Evolutionary conservation across 139 green algal genomes (phyloP).

Genomic region (Raphidocelis subcapitata): DNA sequence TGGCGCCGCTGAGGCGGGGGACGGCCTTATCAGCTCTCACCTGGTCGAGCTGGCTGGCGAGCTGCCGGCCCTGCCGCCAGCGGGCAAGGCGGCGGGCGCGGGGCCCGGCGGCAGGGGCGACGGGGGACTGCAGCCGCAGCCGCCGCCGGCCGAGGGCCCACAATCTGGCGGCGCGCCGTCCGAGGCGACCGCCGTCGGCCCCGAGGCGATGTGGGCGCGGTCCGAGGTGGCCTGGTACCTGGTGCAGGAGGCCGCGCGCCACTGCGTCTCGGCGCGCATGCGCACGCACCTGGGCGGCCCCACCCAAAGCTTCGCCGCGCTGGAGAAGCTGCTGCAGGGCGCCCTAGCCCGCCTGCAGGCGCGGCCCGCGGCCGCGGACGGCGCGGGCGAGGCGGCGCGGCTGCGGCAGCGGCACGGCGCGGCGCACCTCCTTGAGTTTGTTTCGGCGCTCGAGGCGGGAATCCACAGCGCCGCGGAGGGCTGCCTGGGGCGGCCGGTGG

Average conservation of each 20-base stretch:
- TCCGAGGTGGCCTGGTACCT: constrained; percentile 32
- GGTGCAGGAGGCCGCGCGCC: constrained; percentile 54
- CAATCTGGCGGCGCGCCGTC: too few species aligned
- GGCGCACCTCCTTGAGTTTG: constrained; percentile 35
- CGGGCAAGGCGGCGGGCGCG: too few species aligned
- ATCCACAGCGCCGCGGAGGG: constrained; percentile 37
- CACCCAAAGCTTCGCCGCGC: constrained; percentile 62
- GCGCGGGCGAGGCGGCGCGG: constrained; percentile 11
- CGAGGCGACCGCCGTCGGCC: too few species aligned
- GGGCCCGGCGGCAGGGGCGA: too few species aligned
- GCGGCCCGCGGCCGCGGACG: constrained; percentile 10
- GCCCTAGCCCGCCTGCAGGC: neutral
- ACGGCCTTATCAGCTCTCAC: too few species aligned
- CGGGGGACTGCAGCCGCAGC: too few species aligned
- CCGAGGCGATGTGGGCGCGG: neutral
- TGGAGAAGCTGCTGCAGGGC: constrained; percentile 61
- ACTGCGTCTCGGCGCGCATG: constrained; percentile 49
- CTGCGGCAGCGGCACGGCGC: constrained; percentile 14
- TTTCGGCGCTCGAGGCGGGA: constrained; percentile 38
- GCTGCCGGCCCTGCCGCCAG: too few species aligned
- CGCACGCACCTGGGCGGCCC: constrained; percentile 70
- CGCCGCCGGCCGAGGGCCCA: too few species aligned
- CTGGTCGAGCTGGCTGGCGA: too few species aligned
- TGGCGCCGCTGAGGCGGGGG: too few species aligned
- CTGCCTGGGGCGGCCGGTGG: constrained; percentile 9